Evolutionary conservation across 768 basidiomycete genomes (phyloP).

Genomic region (Pleurotus citrinopileatus): DNA sequence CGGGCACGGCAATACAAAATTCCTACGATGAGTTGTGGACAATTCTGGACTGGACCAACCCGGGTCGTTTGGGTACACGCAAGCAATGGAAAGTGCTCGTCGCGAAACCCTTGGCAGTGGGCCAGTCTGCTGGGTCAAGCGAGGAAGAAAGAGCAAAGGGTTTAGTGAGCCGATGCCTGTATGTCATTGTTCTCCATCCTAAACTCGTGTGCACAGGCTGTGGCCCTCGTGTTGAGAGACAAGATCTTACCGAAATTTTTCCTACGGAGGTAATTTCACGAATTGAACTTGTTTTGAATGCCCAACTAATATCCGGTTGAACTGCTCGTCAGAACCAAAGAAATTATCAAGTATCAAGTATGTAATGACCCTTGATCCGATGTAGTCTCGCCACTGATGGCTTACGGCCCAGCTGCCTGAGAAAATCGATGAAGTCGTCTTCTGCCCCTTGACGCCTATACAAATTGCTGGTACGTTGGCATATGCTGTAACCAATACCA

Average conservation of each 20-base stretch:
- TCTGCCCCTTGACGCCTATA: slow-evolving; percentile 77
- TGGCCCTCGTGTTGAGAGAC: slow-evolving; percentile 60
- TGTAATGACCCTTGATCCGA: background rate
- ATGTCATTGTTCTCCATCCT: background rate
- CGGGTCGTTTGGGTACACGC: slow-evolving; percentile 67
- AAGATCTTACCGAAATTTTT: slow-evolving; percentile 81
- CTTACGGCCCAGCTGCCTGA: slow-evolving; percentile 64
- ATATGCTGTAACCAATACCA: background rate
- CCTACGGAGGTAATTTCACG: slow-evolving; percentile 57
- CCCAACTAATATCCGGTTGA: slow-evolving; percentile 11
- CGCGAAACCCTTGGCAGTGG: slow-evolving; percentile 59
- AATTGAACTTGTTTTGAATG: background rate
- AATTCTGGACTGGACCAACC: slow-evolving; percentile 89
- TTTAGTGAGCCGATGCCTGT: slow-evolving; percentile 30
- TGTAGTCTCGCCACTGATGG: background rate
- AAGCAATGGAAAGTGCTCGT: slow-evolving; percentile 79
- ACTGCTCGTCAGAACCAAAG: slow-evolving; percentile 56
- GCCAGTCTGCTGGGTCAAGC: slow-evolving; percentile 65
- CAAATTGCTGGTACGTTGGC: slow-evolving; percentile 45
- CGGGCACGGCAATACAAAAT: slow-evolving; percentile 82
- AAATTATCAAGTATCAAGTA: slow-evolving; percentile 70
- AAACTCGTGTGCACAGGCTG: slow-evolving; percentile 34
- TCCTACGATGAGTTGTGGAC: slow-evolving; percentile 90
- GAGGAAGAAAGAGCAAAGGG: slow-evolving; percentile 60
- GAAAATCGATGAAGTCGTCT: slow-evolving; percentile 90